phyloP scores from a whole-genome alignment of 306 rosid genomes.

The Elaeagnus macrophylla region DNA sequence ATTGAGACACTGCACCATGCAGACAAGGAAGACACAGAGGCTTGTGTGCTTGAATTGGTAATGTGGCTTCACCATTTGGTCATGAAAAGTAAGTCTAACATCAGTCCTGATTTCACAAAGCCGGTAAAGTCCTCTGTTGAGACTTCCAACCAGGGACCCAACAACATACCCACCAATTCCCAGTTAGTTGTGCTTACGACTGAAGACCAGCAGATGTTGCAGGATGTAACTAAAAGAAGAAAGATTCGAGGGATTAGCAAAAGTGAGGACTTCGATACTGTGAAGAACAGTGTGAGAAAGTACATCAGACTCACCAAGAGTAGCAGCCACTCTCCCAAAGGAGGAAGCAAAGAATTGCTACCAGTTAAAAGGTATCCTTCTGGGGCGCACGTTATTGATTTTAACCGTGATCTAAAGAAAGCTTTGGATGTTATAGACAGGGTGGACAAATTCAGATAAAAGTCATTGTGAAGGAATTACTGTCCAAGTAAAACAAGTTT shows the following conservation, averaged over 20 bases:
- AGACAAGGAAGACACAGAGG: conserved; percentile 59
- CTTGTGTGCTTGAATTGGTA: conserved; percentile 51
- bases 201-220: conserved; percentile 53
- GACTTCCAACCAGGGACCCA: conserved; percentile 23
- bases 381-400: conserved; percentile 45
- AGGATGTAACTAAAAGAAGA: conserved; percentile 33
- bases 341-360: conserved; percentile 32
- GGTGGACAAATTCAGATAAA: conserved; percentile 37
- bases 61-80: conserved; percentile 76
- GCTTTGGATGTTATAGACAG: conserved; percentile 67
- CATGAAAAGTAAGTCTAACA: conserved; percentile 29
- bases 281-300: conserved; percentile 23
- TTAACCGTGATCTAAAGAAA: conserved; percentile 42
- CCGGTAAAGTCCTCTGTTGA: conserved; percentile 26
- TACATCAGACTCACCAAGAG: conserved; percentile 41
- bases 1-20: conserved; percentile 87
- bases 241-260: conserved; percentile 41
- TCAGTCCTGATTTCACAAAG: conserved; percentile 18
- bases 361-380: conserved; percentile 39
- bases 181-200: conserved; percentile 21
- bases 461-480: neutral
- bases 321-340: conserved; percentile 40
- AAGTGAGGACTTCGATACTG: conserved; percentile 50
- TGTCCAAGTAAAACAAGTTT: too few species aligned
- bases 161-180: neutral